phyloP scores from a whole-genome alignment of 2,329 filamentous ascomycete species.

The Ilyonectria robusta region DNA sequence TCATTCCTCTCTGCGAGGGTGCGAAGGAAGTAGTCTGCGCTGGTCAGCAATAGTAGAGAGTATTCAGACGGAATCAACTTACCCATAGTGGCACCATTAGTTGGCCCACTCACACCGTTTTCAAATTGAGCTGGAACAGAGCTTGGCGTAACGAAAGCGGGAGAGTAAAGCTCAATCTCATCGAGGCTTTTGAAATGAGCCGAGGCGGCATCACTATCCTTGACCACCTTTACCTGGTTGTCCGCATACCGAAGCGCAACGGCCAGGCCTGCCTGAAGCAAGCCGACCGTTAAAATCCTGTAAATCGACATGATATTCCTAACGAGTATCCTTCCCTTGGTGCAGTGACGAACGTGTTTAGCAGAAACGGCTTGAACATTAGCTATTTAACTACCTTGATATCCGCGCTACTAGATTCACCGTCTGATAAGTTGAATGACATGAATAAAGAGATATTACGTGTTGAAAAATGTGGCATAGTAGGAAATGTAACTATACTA shows the following conservation, averaged over 20 bases:
- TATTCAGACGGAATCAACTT: not conserved
- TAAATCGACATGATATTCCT: constrained; percentile 27
- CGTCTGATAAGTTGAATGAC: not conserved
- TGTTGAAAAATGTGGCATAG: not conserved
- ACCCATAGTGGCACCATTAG: constrained; percentile 37
- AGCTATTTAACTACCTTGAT: not conserved
- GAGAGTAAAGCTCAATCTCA: constrained; percentile 43
- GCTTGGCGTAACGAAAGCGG: constrained; percentile 42
- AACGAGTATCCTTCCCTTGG: too few relatives aligned
- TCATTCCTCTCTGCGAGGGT: constrained; percentile 39
- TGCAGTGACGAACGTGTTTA: not conserved
- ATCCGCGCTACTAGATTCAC: not conserved
- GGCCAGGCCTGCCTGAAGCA: constrained; percentile 39
- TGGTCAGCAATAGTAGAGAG: constrained; percentile 6
- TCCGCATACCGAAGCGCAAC: constrained; percentile 44
- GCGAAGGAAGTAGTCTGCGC: constrained; percentile 40
- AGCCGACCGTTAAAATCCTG: constrained; percentile 14
- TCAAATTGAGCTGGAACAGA: constrained; percentile 43
- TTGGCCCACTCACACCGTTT: constrained; percentile 50
- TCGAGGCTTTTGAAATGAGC: constrained; percentile 42
- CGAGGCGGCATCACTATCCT: constrained; percentile 42
- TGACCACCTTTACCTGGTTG: constrained; percentile 44
- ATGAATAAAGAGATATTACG: not conserved
- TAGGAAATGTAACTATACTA: not conserved
- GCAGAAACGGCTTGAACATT: too few relatives aligned